Conservation (phyloP, 257 asterid species). For the Plectranthus barbatus region DNA sequence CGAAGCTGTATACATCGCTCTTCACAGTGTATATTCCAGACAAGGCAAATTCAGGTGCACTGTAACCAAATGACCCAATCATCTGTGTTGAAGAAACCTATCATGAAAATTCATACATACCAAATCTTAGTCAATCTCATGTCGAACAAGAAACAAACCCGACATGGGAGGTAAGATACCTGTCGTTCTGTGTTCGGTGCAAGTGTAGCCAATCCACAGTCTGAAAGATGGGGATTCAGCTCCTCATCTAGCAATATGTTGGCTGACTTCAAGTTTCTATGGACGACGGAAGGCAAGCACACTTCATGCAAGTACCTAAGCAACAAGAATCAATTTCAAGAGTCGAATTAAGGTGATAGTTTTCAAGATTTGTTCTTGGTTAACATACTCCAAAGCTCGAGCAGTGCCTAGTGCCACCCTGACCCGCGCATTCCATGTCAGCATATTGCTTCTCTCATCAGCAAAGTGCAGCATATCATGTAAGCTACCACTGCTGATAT, state of each 20-base stretch:
- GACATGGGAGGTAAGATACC: slow-evolving; percentile 28
- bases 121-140: background rate
- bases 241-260: slow-evolving; percentile 90
- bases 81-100: slow-evolving; percentile 76
- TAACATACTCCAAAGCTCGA: slow-evolving; percentile 91
- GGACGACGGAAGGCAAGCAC: slow-evolving; percentile 90
- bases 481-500: slow-evolving; percentile 70
- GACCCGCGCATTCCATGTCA: slow-evolving; percentile 96
- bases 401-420: slow-evolving; percentile 98
- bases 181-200: slow-evolving; percentile 87
- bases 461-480: slow-evolving; percentile 95
- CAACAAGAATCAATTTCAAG: slow-evolving; percentile 15
- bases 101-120: background rate
- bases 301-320: slow-evolving; percentile 98
- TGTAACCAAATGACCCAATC: slow-evolving; percentile 87
- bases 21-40: slow-evolving; percentile 92
- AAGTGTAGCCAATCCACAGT: slow-evolving; percentile 85
- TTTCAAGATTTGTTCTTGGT: background rate
- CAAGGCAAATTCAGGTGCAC: slow-evolving; percentile 96
- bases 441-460: slow-evolving; percentile 77
- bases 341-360: background rate
- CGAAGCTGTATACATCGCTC: slow-evolving; percentile 94
- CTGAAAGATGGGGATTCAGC: slow-evolving; percentile 90
- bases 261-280: slow-evolving; percentile 89
- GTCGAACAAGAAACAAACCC: background rate